Conservation (phyloP, 139 green algal genomes). For the Chlorella sorokiniana region DNA sequence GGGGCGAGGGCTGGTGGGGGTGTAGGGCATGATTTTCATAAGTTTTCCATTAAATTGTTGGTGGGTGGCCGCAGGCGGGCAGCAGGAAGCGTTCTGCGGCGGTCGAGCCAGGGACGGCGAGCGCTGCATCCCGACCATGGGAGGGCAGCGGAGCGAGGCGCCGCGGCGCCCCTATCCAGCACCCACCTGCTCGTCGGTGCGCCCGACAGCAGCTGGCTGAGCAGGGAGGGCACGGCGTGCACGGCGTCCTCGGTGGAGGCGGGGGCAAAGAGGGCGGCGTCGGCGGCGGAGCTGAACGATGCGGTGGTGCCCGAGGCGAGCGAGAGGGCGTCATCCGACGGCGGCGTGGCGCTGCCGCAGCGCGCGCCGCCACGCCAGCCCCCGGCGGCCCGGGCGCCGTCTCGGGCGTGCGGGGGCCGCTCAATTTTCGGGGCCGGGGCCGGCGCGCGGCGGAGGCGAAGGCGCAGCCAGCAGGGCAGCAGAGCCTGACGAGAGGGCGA, state of each 20-base stretch:
- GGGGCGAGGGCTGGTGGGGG: too few species aligned
- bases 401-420: background rate
- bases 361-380: background rate
- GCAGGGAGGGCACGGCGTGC: conserved; percentile 35
- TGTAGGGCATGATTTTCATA: too few species aligned
- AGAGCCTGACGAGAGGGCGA: too few species aligned
- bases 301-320: conserved; percentile 1
- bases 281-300: background rate
- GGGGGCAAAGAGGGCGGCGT: conserved; percentile 1
- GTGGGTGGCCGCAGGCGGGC: too few species aligned
- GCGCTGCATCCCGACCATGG: background rate
- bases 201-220: conserved; percentile 29
- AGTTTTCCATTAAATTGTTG: too few species aligned
- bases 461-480: too few species aligned
- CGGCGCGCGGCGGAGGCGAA: too few species aligned
- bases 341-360: conserved; percentile 8
- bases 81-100: background rate
- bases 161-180: background rate
- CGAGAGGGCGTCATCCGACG: conserved; percentile 4
- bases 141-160: background rate
- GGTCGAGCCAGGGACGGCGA: background rate
- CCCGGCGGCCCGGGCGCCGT: background rate
- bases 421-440: too few species aligned
- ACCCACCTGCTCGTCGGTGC: conserved; percentile 28
- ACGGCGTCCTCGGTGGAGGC: conserved; percentile 27